Evolutionary conservation across 208 protist genomes (phyloP), one percentile per base, ranked within the genome.

Genomic region (Acanthamoeba lenticulata): DNA sequence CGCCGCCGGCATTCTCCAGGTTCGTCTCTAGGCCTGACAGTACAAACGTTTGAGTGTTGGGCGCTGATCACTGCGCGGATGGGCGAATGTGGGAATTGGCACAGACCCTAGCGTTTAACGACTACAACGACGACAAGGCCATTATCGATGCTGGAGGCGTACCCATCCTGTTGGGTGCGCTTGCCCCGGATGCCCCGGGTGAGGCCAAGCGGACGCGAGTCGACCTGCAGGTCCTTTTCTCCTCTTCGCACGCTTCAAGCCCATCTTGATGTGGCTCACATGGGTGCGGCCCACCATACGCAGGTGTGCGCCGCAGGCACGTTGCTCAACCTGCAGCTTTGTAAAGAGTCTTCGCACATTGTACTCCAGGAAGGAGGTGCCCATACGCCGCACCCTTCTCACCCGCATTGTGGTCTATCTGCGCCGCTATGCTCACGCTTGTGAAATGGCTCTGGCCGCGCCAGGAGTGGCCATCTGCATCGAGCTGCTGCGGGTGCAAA

Each of bases 261-360:
- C 27, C 24, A 17, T 62, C 15, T 62, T 67, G 27, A 2, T 24
- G 5, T 17, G 29, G 2, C 49, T 55, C 49, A 55, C 3, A 11
- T 11, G 15, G 49, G 49, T 6, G 49, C 49, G 15, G 1, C 1
- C 45, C 45, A 52, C 5, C 45, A 52, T 15, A 6, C 29, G 32
- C 27, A 86, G 77, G 77, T 86, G 13, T 86, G 77, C 77, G 77
- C 77, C 57, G 77, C 77, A 9, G 77, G 77, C 77, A 86, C 77
- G n/a, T 32, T 86, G 77, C 77, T 86, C 24, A 86, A 86, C 34
- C 77, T 86, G 2, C 77, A 86, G 77, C 77, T 86, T 3, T 86
- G 77, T 86, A 86, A 86, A 86, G 77, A 86, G 36, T 86, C 77
- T 27, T 86, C 77, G 29, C 77, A 86, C 34, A 86, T 86, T 57